Evolutionary conservation across 768 basidiomycete genomes (phyloP).

Genomic region (Gloeopeniophorella convolvens): DNA sequence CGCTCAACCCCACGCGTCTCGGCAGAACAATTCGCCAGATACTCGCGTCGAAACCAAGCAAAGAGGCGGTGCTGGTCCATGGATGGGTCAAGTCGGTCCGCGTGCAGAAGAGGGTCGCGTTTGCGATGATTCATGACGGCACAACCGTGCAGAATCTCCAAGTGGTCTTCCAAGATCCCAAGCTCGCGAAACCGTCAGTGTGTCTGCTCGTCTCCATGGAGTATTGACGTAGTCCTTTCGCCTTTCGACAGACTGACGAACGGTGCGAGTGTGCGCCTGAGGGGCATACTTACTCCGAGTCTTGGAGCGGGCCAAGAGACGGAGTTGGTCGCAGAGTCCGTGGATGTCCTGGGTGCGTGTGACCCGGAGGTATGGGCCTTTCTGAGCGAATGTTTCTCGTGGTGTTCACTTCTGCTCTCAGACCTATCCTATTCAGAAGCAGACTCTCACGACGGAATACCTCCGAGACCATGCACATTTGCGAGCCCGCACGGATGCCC

Average conservation of each 20-base stretch:
- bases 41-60: constrained; percentile 5
- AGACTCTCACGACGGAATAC: constrained; percentile 69
- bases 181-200: constrained; percentile 29
- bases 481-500: constrained; percentile 69
- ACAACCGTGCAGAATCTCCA: constrained; percentile 67
- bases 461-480: constrained; percentile 84
- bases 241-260: constrained; percentile 37
- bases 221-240: background rate
- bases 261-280: constrained; percentile 49
- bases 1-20: constrained; percentile 5
- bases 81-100: constrained; percentile 87
- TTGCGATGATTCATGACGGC: constrained; percentile 79
- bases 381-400: background rate
- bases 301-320: constrained; percentile 44
- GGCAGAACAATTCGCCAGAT: constrained; percentile 20
- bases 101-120: constrained; percentile 83
- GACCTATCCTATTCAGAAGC: constrained; percentile 91
- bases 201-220: background rate
- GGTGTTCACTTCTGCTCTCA: constrained; percentile 28
- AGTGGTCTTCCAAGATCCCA: constrained; percentile 56
- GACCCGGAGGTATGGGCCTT: constrained; percentile 42
- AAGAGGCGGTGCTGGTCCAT: constrained; percentile 37
- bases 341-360: constrained; percentile 49
- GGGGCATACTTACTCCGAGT: constrained; percentile 41
- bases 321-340: constrained; percentile 44